Conservation (phyloP, 805 yeast genomes). For the Torulaspora quercuum region DNA sequence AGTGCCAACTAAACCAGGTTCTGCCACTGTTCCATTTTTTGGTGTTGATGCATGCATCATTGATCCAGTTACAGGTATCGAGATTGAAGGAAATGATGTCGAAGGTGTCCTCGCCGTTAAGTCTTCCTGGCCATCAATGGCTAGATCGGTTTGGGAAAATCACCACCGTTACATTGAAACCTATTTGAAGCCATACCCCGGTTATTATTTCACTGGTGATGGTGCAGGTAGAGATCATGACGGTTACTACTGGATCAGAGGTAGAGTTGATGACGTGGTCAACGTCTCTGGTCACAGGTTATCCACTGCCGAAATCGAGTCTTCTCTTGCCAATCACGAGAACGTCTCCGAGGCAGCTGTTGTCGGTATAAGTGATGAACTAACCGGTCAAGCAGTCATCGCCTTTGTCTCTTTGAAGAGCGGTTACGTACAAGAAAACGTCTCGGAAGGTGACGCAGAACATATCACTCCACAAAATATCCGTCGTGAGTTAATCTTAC, state of each 20-base stretch:
- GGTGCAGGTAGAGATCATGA: conserved; percentile 98
- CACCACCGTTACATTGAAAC: conserved; percentile 86
- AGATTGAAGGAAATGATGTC: conserved; percentile 79
- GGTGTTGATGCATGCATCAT: conserved; percentile 88
- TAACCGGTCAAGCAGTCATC: conserved; percentile 96
- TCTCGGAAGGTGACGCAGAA: conserved; percentile 31
- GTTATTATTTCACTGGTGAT: conserved; percentile 94
- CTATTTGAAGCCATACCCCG: conserved; percentile 88
- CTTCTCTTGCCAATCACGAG: conserved; percentile 75
- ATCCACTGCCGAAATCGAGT: conserved; percentile 97
- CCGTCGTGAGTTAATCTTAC: conserved; percentile 64
- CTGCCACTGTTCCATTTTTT: conserved; percentile 94
- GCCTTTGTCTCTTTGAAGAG: conserved; percentile 85
- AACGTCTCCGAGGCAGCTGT: conserved; percentile 94
- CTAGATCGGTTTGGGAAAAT: conserved; percentile 90
- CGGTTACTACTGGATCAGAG: conserved; percentile 96
- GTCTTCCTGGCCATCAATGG: conserved; percentile 97
- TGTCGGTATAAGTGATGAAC: conserved; percentile 89
- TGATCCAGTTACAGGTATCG: conserved; percentile 90
- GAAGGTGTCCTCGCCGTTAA: conserved; percentile 94
- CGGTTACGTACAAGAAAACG: conserved; percentile 36
- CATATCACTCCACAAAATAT: conserved; percentile 40
- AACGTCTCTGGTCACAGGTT: conserved; percentile 97
- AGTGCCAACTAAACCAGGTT: conserved; percentile 93
- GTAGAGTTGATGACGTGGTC: conserved; percentile 98